Base-by-base conservation (phyloP, 257 asterid species). In the Gentiana macrophylla region DNA sequence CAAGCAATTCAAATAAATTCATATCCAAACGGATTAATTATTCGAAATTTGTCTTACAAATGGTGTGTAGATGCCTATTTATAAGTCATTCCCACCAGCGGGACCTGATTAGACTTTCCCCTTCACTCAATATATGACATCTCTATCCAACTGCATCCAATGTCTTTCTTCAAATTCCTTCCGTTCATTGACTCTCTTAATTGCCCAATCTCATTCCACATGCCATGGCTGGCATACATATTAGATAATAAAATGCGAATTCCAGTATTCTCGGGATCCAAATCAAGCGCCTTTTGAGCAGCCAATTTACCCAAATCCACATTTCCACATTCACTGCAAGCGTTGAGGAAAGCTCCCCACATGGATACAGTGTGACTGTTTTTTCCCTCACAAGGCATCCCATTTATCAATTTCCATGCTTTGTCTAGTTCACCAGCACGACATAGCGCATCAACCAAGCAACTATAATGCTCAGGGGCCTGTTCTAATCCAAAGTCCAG, bases 261-360 rank as follows among this genome's bases (percentile, higher is more conserved):
- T 12, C 98, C 98, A 6, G 73, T 77, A 52, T 80, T 87, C 15
- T 71, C 37, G 34, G 92, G 94, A 70, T 91, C 95, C 78, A 79
- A 44, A 34, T 76, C 75, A 35, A 84, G 76, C n/a, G 96, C 98
- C 69, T 72, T 72, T 55, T 67, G 73, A 66, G 92, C 95, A 53
- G 88, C 95, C 69, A 83, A 43, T 74, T 71, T 83, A 8, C 90
- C 96, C 68, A 84, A 56, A 12, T 62, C 75, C 32, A 84, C 73
- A 72, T 87, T 77, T 55, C 94, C 98, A 70, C 70, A 63, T 56
- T 91, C 94, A 44, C 50, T 74, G 72, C 95, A 84, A 2, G 95
- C 94, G 55, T 72, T 78, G 38, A 86, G 92, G 77, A 91, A 66
- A 6, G 98, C 67, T 12, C 92, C 96, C 95, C 98, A 91, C 87